These are phyloP conservation scores for Closterium sp. DNA, from an alignment of 139 green algal genomes.

Conservation along the genomic window DNA sequence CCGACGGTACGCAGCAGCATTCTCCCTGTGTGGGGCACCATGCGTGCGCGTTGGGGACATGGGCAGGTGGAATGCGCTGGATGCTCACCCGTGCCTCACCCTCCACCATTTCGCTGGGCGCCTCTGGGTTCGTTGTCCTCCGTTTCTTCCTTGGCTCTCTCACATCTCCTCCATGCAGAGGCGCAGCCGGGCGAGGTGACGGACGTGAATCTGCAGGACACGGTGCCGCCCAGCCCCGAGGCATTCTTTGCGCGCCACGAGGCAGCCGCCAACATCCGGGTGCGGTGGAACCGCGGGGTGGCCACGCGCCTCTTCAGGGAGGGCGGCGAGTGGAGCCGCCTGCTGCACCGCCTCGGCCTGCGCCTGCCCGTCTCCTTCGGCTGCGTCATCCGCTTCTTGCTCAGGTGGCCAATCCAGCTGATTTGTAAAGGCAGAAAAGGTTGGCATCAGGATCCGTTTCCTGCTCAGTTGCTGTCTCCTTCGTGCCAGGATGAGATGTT, in stretches of 20 bases:
- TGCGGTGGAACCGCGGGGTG: conserved; percentile 6
- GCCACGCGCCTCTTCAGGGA: background rate
- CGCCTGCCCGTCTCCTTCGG: background rate
- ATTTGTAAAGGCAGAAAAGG: too few relatives aligned
- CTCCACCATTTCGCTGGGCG: too few relatives aligned
- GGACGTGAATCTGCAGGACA: background rate
- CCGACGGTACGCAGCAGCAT: background rate
- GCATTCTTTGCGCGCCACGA: background rate
- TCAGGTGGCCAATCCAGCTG: too few relatives aligned
- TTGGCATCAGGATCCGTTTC: too few relatives aligned
- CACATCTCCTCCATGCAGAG: background rate
- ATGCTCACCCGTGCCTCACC: too few relatives aligned
- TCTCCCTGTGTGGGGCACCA: too few relatives aligned
- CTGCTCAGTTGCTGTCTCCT: too few relatives aligned
- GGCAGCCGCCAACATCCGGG: background rate
- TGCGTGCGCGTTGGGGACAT: too few relatives aligned
- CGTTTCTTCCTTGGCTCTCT: background rate
- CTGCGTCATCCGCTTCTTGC: conserved; percentile 1
- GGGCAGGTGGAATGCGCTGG: background rate
- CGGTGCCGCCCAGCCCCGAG: background rate
- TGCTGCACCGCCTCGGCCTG: background rate
- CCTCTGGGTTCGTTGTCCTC: background rate
- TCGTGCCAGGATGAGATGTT: too few relatives aligned
- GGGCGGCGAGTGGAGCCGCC: background rate
- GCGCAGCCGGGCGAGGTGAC: background rate